Percentiles rank a stretch among this genome's conserved stretches.
These are phyloP conservation scores for Monarda citriodora DNA, from an alignment of 305 asterid genomes.

Conservation along the genomic window DNA sequence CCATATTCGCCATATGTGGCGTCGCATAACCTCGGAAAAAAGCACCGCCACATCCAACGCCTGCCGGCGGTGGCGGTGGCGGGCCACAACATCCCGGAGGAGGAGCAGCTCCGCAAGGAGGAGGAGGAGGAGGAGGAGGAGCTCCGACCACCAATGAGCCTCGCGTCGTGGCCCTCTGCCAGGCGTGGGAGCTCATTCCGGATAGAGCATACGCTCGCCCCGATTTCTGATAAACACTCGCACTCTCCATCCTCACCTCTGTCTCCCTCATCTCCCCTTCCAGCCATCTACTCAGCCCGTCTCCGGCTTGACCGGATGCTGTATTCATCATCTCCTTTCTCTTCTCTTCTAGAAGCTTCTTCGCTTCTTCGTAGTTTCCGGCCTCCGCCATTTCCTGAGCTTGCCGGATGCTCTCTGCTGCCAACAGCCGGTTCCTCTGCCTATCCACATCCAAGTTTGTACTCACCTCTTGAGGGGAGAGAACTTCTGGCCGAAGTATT, in stretches of 20 bases:
- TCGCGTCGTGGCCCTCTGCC: slow-evolving; percentile 41
- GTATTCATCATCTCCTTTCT: slow-evolving; percentile 20
- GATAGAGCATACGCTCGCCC: slow-evolving; percentile 51
- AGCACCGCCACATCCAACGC: background rate
- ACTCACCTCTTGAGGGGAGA: slow-evolving; percentile 14
- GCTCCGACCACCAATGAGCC: slow-evolving; percentile 22
- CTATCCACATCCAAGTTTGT: slow-evolving; percentile 41
- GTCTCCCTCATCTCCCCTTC: slow-evolving; percentile 42
- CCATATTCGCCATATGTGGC: slow-evolving; percentile 40
- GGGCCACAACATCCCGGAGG: too few species aligned
- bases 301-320: slow-evolving; percentile 32
- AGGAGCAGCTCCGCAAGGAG: too few species aligned
- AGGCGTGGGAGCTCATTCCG: slow-evolving; percentile 39
- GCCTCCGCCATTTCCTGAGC: slow-evolving; percentile 49
- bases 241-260: slow-evolving; percentile 25
- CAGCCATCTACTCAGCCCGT: slow-evolving; percentile 29
- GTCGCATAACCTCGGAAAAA: slow-evolving; percentile 29
- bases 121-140: background rate
- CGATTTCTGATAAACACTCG: slow-evolving; percentile 9
- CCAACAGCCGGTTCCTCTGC: slow-evolving; percentile 37
- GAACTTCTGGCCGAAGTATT: slow-evolving; percentile 23
- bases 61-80: background rate
- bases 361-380: slow-evolving; percentile 33
- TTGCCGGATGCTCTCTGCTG: slow-evolving; percentile 33
- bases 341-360: slow-evolving; percentile 18